Base-by-base conservation (phyloP, 2,329 filamentous ascomycete species). In the Talaromyces sp. region DNA sequence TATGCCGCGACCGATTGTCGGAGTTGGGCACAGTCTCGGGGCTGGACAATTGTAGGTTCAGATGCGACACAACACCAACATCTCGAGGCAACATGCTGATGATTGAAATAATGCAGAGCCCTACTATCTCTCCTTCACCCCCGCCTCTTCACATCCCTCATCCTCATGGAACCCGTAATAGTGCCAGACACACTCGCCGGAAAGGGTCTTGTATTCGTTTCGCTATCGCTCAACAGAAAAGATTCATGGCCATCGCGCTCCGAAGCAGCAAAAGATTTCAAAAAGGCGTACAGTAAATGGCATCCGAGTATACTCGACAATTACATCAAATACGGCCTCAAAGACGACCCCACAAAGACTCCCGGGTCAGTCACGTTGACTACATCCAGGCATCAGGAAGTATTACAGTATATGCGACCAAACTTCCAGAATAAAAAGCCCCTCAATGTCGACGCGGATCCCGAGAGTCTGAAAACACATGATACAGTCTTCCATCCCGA, bases 21-120 rank as follows among this genome's bases (percentile, higher is more conserved):
- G 89, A 63, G 75, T 96, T n/a, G 92, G 90, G 14, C 92, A 96
- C 76, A 93, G 90, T 66, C 90, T 93, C 78, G 92, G 92, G 67
- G 90, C 82, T 67, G 84, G 23, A n/a, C 46, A 50, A 31, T 18
- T 50, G 46, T 50, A 31, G 1, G 46, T 50, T n/a, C 21, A 48
- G 16, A 28, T 3, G 5, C 14, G 44, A 28, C 4, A 9, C 9
- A 39, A 39, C 35, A 18, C 9, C 2, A 5, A n/a, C n/a, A 40
- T 12, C n/a, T 18, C 23, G 5, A 31, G 35, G 3, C 2, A 5
- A 9, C 11, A 39, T 35, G 12, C 16, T 14, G 3, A 1, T 55
- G 7, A 2, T 8, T n/a, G 39, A 8, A 18, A 31, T 3, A 16
- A 25, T 14, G 5, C 33, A 42, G 54, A 4, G 21, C 37, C 8